phyloP scores from a whole-genome alignment of 106 monocot species.

The Alisma plantagoaquatica region DNA sequence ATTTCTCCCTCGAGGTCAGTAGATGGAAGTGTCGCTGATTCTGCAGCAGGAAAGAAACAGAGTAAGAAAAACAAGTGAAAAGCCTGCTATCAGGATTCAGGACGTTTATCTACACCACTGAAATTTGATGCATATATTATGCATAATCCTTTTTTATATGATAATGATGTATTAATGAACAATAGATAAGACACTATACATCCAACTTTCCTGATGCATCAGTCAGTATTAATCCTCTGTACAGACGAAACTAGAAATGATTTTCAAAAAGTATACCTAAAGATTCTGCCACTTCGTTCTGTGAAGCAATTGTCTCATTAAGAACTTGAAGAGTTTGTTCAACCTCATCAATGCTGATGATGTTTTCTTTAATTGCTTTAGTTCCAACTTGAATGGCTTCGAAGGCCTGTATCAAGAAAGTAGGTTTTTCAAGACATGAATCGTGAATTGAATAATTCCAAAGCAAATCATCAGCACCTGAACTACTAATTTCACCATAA shows the following conservation, averaged over 20 bases:
- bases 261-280: constrained; percentile 37
- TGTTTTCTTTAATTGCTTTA: constrained; percentile 60
- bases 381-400: constrained; percentile 77
- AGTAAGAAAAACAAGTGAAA: background rate
- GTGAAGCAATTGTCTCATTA: constrained; percentile 35
- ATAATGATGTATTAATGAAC: background rate
- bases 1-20: constrained; percentile 47
- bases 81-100: background rate
- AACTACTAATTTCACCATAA: background rate
- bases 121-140: background rate
- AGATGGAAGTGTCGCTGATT: constrained; percentile 24
- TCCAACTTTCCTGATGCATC: too few relatives aligned
- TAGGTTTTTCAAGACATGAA: background rate
- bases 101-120: background rate
- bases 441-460: too few relatives aligned
- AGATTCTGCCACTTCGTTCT: constrained; percentile 51
- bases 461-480: too few relatives aligned
- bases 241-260: background rate
- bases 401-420: constrained; percentile 32
- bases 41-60: constrained; percentile 22
- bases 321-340: constrained; percentile 52
- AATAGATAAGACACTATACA: background rate
- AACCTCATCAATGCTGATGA: constrained; percentile 62
- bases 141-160: background rate
- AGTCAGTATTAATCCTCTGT: too few relatives aligned